Evolutionary conservation across 805 yeast species (phyloP).

Genomic region (Suhomyces xylopsoci): DNA sequence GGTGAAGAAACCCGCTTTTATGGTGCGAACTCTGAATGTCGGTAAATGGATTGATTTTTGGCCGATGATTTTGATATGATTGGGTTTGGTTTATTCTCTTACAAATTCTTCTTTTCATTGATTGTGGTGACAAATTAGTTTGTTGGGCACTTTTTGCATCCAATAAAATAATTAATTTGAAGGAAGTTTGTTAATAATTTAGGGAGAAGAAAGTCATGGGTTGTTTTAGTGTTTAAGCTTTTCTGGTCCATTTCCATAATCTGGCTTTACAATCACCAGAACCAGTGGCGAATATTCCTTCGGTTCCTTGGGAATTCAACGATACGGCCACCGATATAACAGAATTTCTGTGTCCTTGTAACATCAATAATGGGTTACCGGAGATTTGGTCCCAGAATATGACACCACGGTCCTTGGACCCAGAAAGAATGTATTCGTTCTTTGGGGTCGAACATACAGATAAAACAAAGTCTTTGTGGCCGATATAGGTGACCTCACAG

Average conservation of each 20-base stretch:
- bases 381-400: constrained; percentile 92
- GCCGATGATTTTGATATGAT: background rate
- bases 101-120: background rate
- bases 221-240: constrained; percentile 5
- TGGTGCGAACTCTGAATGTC: background rate
- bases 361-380: constrained; percentile 90
- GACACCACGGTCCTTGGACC: constrained; percentile 96
- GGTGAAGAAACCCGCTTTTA: background rate
- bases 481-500: constrained; percentile 90
- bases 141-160: background rate
- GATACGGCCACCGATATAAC: constrained; percentile 93
- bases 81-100: too few species aligned
- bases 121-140: background rate
- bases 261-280: constrained; percentile 97
- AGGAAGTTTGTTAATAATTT: background rate
- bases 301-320: constrained; percentile 67
- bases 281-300: constrained; percentile 93
- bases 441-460: constrained; percentile 94
- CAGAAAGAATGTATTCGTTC: constrained; percentile 85
- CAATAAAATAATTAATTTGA: background rate
- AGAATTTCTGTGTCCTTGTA: constrained; percentile 95
- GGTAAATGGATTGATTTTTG: background rate
- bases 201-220: background rate
- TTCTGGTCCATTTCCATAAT: constrained; percentile 84
- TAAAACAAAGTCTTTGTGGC: constrained; percentile 94